These are phyloP conservation scores for Globisporangium yorkense DNA, from an alignment of 352 stramenopile species.

Conservation along the genomic window DNA sequence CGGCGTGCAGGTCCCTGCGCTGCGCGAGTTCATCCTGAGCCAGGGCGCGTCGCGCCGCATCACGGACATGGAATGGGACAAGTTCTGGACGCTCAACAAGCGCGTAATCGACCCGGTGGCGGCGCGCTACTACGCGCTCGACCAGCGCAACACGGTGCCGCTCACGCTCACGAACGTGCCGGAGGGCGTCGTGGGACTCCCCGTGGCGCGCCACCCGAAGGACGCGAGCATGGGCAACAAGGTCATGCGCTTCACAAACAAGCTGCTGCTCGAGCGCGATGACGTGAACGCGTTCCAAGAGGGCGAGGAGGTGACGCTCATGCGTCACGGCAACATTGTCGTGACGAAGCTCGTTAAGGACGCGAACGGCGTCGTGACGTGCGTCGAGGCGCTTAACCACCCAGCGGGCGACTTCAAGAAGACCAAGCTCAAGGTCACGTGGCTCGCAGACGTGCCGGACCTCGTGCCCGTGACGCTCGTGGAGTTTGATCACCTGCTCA, in stretches of 20 bases:
- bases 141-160: slow-evolving; percentile 80
- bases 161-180: slow-evolving; percentile 86
- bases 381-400: slow-evolving; percentile 70
- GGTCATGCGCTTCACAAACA: slow-evolving; percentile 84
- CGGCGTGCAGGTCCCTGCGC: slow-evolving; percentile 93
- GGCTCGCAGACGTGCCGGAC: slow-evolving; percentile 90
- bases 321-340: slow-evolving; percentile 94
- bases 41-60: slow-evolving; percentile 95
- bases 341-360: slow-evolving; percentile 69
- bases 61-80: slow-evolving; percentile 99
- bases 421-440: slow-evolving; percentile 96
- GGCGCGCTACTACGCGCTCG: slow-evolving; percentile 96
- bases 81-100: slow-evolving; percentile 99
- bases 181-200: slow-evolving; percentile 52
- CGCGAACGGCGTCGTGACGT: slow-evolving; percentile 39
- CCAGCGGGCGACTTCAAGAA: slow-evolving; percentile 91
- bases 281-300: slow-evolving; percentile 93
- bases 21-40: slow-evolving; percentile 97
- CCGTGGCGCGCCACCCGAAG: slow-evolving; percentile 74
- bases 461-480: slow-evolving; percentile 88
- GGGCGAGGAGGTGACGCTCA: slow-evolving; percentile 96
- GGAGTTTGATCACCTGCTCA: slow-evolving; percentile 99
- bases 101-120: slow-evolving; percentile 95
- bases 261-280: slow-evolving; percentile 93
- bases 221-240: slow-evolving; percentile 76